Percentiles rank a stretch among this genome's conserved stretches.
Evolutionary conservation across 2,329 filamentous ascomycete genomes (phyloP).

Genomic region (Pezicula rhizophila): DNA sequence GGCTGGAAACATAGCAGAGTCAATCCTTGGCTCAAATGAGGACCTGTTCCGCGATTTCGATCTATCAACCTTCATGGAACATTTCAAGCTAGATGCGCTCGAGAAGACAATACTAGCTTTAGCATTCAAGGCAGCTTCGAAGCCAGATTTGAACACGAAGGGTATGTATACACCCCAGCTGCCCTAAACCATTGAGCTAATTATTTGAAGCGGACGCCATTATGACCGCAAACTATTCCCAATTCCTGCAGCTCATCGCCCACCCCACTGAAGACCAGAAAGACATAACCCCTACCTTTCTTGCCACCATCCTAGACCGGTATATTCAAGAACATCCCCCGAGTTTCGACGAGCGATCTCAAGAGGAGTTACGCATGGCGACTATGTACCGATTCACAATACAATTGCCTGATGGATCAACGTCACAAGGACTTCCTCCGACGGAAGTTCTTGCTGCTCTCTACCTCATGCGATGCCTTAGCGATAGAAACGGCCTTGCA

Average conservation of each 20-base stretch:
- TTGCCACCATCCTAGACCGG: conserved; percentile 77
- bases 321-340: conserved; percentile 82
- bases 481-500: conserved; percentile 52
- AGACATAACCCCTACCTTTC: conserved; percentile 61
- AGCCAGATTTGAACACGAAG: conserved; percentile 80
- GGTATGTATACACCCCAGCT: conserved; percentile 46
- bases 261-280: conserved; percentile 58
- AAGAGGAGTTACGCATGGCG: conserved; percentile 58
- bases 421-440: conserved; percentile 51
- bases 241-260: conserved; percentile 72
- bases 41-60: conserved; percentile 96
- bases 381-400: conserved; percentile 48
- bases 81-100: conserved; percentile 87
- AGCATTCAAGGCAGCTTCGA: conserved; percentile 78
- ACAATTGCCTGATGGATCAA: conserved; percentile 49
- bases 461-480: conserved; percentile 61
- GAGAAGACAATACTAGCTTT: conserved; percentile 83
- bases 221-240: conserved; percentile 69
- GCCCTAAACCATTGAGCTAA: conserved; percentile 9
- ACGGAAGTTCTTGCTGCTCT: conserved; percentile 65
- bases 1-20: conserved; percentile 85
- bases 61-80: conserved; percentile 88
- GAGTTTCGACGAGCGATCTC: conserved; percentile 72
- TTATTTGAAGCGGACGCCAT: conserved; percentile 72
- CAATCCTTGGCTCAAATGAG: conserved; percentile 83